Conservation (phyloP, 208 protist genomes). For the Leishmania turanica region DNA sequence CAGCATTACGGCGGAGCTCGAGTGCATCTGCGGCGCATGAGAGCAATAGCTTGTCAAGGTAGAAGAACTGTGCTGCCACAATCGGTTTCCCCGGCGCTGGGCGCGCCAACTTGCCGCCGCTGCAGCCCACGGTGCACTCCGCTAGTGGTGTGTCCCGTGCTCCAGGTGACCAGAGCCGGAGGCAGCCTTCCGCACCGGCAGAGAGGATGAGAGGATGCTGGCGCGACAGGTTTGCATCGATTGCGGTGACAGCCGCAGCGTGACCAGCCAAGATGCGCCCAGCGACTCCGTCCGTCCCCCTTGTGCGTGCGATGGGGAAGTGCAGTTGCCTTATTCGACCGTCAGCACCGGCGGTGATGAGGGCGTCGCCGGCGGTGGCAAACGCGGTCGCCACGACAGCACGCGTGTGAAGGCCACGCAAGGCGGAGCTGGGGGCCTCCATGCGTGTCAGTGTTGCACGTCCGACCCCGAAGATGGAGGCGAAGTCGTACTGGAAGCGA, state of each 20-base stretch:
- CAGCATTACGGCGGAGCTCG: constrained; percentile 31
- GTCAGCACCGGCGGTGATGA: constrained; percentile 58
- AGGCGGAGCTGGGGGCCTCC: constrained; percentile 13
- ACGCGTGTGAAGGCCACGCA: constrained; percentile 18
- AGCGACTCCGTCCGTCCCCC: constrained; percentile 38
- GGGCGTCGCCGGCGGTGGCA: constrained; percentile 39
- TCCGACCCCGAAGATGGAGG: not conserved
- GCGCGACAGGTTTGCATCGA: constrained; percentile 63
- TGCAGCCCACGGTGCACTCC: constrained; percentile 9
- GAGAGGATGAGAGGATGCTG: constrained; percentile 56
- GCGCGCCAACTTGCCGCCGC: not conserved
- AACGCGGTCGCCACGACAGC: constrained; percentile 41
- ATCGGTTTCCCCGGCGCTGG: constrained; percentile 25
- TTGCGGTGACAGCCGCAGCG: constrained; percentile 39
- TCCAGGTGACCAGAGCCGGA: constrained; percentile 63
- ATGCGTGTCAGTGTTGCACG: not conserved
- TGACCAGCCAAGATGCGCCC: constrained; percentile 41
- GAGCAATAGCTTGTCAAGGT: constrained; percentile 75
- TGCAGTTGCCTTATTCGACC: constrained; percentile 38
- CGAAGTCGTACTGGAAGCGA: constrained; percentile 16
- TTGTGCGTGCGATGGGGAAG: constrained; percentile 46
- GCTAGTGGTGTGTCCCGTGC: constrained; percentile 26
- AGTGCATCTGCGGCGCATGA: constrained; percentile 46
- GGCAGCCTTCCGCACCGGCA: constrained; percentile 49
- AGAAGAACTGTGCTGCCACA: constrained; percentile 68